Base-by-base conservation (phyloP, 768 basidiomycete species). In the Amanita phalloides region DNA sequence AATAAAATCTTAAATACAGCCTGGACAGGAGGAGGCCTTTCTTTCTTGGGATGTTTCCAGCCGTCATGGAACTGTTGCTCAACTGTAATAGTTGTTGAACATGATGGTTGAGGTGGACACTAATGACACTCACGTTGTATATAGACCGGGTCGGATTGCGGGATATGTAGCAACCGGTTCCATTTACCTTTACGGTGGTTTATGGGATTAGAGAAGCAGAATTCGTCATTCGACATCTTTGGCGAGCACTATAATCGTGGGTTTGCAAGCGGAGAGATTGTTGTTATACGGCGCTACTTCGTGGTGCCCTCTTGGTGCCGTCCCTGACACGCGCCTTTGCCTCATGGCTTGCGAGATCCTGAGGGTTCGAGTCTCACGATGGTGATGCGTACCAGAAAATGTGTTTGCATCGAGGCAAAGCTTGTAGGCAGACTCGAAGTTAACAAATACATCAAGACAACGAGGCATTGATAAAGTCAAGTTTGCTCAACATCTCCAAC, bases 41-140 rank as follows among this genome's bases (percentile, higher is more conserved):
- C 56, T 59, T 81, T 82, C 54, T 77, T 68, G 1, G 72, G 68
- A 60, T 82, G 81, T 45, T 66, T 71, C 81, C 81, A 82, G 32
- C 74, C 76, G 55, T 73, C 73, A 47, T 63, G 55, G 54, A 82
- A 81, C 36, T 71, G 64, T 25, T 66, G 69, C 55, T 75, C 71
- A 13, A 81, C 80, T 82, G 48, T 5, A 51, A 21, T 21, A 14
- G 38, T 4, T 33, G 33, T 33, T 44, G 45, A 45, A n/a, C 52
- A 50, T 23, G 17, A 48, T 10, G 21, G 4, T 35, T 30, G 36
- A 42, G 38, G 37, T 49, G 14, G 42, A 43, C 11, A 8, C 53
- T 14, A 36, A 50, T 44, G 3, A 26, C 39, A 58, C 72, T 55
- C 53, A 81, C 79, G 65, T 54, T 67, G 64, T n/a, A 60, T 48